These are phyloP conservation scores for Parathielavia hyrcaniae DNA, from an alignment of 495 filamentous ascomycete species.

Conservation along the genomic window DNA sequence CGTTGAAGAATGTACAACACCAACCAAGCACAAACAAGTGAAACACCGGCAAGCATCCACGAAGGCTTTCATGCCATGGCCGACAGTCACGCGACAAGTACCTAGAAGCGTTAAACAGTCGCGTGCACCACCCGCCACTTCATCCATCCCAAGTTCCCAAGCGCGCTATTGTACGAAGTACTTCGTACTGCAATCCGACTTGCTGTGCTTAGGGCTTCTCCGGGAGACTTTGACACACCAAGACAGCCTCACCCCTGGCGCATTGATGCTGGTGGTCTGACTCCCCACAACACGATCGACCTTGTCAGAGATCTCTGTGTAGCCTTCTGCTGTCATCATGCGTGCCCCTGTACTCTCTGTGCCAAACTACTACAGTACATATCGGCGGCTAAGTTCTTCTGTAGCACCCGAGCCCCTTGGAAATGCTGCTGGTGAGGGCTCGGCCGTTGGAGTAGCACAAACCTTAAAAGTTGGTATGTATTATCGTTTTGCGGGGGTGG, in stretches of 20 bases:
- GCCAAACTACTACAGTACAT: too few species aligned
- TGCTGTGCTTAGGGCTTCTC: too few species aligned
- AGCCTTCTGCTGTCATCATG: slow-evolving; percentile 4
- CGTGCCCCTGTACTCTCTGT: too few species aligned
- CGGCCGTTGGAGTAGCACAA: neutral
- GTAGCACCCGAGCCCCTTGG: too few species aligned
- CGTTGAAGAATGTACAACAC: too few species aligned
- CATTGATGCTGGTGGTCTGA: slow-evolving; percentile 5
- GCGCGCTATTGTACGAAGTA: neutral
- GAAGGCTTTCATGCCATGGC: neutral
- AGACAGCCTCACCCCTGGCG: neutral
- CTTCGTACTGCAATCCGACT: too few species aligned
- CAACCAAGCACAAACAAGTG: too few species aligned
- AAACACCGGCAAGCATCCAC: neutral
- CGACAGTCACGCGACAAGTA: neutral
- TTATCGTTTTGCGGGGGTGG: neutral
- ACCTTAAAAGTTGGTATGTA: neutral
- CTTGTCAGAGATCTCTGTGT: slow-evolving; percentile 4
- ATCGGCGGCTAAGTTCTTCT: too few species aligned
- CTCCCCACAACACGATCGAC: slow-evolving; percentile 6
- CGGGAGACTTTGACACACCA: neutral
- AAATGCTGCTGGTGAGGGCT: neutral
- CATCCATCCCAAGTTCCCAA: neutral
- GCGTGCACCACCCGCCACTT: neutral
- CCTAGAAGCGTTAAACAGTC: neutral